Evolutionary conservation across 805 yeast species (phyloP).

Genomic region (Teunomyces tritomae): DNA sequence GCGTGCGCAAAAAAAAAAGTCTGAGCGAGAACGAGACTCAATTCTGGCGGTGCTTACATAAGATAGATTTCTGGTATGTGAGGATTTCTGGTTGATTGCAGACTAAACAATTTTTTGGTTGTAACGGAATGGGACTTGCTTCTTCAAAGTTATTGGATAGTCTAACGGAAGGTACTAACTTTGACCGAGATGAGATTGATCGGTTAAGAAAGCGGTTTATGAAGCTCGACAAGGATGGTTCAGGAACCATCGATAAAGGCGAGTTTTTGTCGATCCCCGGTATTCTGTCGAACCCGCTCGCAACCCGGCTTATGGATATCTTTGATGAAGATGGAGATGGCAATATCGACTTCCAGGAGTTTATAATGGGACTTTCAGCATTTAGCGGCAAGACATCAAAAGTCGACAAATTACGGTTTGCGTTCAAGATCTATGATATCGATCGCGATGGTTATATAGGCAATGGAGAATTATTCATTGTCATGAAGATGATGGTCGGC

Average conservation of each 20-base stretch:
- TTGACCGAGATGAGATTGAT: conserved; percentile 88
- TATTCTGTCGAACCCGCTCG: conserved; percentile 84
- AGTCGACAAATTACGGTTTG: conserved; percentile 81
- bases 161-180: conserved; percentile 78
- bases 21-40: background rate
- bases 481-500: conserved; percentile 96
- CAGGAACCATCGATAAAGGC: conserved; percentile 86
- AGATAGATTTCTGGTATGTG: too few relatives aligned
- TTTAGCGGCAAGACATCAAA: conserved; percentile 81
- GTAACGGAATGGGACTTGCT: conserved; percentile 51
- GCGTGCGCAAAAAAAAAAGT: background rate
- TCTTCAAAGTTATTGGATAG: conserved; percentile 63
- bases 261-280: conserved; percentile 95
- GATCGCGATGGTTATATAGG: conserved; percentile 94
- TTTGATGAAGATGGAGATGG: conserved; percentile 94
- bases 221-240: conserved; percentile 90
- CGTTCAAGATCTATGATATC: conserved; percentile 91
- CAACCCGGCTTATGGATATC: conserved; percentile 85
- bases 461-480: conserved; percentile 90
- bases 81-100: too few relatives aligned
- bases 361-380: conserved; percentile 80
- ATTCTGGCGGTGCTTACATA: too few relatives aligned
- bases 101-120: too few relatives aligned
- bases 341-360: conserved; percentile 92
- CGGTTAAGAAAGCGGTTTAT: conserved; percentile 87